Conservation (phyloP, 768 basidiomycete species). For the Leccinum subtestaceum region DNA sequence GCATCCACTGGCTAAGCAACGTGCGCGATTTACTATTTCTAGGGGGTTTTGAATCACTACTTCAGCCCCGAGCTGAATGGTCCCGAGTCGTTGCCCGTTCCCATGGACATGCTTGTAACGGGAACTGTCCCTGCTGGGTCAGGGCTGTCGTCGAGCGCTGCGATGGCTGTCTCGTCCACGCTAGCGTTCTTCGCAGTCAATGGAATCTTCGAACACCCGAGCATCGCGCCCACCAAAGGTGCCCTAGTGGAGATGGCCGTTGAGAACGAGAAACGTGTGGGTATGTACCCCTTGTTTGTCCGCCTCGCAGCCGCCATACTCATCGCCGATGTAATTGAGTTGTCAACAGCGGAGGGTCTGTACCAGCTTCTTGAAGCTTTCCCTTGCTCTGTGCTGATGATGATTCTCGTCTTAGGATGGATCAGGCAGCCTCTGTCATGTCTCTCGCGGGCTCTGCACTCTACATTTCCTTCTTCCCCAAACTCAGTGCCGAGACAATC, state of each 20-base stretch:
- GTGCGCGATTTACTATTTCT: not conserved
- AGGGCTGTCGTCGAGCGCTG: constrained; percentile 84
- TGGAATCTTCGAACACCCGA: constrained; percentile 45
- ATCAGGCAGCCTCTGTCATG: constrained; percentile 87
- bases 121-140: constrained; percentile 86
- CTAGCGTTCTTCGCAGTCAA: constrained; percentile 79
- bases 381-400: constrained; percentile 2
- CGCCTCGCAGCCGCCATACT: not conserved
- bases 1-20: not conserved
- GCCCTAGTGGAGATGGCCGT: constrained; percentile 77
- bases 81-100: constrained; percentile 40
- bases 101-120: constrained; percentile 72
- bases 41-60: constrained; percentile 69
- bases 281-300: constrained; percentile 31
- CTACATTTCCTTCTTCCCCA: constrained; percentile 80
- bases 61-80: constrained; percentile 35
- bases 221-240: constrained; percentile 47
- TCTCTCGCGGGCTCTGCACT: constrained; percentile 67
- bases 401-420: constrained; percentile 55
- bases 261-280: constrained; percentile 82
- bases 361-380: not conserved
- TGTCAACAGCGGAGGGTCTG: constrained; percentile 77
- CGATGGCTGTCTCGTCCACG: constrained; percentile 87
- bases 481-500: constrained; percentile 62
- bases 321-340: constrained; percentile 31